A percentile compares a stretch with the other conserved stretches of the same genome.
phyloP scores from a whole-genome alignment of 2,329 filamentous ascomycete species.

The Botryotinia calthae region DNA sequence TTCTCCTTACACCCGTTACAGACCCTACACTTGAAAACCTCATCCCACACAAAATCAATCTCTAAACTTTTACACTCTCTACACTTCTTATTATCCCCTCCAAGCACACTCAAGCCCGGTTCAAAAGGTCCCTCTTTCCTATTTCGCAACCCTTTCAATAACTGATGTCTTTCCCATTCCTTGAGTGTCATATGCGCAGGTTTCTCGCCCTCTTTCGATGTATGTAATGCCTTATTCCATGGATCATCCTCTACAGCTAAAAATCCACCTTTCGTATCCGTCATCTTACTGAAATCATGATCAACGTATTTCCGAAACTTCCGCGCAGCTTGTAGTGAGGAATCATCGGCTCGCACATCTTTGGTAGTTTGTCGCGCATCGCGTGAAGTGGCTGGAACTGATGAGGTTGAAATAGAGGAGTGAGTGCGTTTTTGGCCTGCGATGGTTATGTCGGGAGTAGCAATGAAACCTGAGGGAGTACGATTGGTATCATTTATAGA shows the following conservation, averaged over 20 bases:
- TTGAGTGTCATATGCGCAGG: conserved; percentile 84
- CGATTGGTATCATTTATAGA: conserved; percentile 41
- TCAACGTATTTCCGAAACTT: conserved; percentile 96
- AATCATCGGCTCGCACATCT: conserved; percentile 24
- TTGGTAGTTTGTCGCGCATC: conserved; percentile 54
- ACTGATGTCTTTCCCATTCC: conserved; percentile 85
- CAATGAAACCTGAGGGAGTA: conserved; percentile 67
- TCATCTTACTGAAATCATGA: conserved; percentile 98
- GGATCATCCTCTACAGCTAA: conserved; percentile 89
- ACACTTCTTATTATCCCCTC: conserved; percentile 68
- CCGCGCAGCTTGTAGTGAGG: conserved; percentile 60
- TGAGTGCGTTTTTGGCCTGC: conserved; percentile 70
- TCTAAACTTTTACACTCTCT: conserved; percentile 79
- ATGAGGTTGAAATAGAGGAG: conserved; percentile 56
- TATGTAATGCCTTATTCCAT: conserved; percentile 73
- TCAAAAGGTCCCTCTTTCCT: conserved; percentile 82
- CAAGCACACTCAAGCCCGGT: conserved; percentile 76
- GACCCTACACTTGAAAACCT: conserved; percentile 71
- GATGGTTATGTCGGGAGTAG: conserved; percentile 61
- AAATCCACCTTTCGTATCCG: conserved; percentile 95
- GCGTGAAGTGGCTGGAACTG: conserved; percentile 58
- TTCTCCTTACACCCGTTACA: conserved; percentile 88
- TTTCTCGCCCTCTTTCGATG: conserved; percentile 57
- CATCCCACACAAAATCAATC: conserved; percentile 94
- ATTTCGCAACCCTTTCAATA: conserved; percentile 68